phyloP scores from a whole-genome alignment of 2,329 filamentous ascomycete genomes.

The Aspergillus pseudoviridinutans region DNA sequence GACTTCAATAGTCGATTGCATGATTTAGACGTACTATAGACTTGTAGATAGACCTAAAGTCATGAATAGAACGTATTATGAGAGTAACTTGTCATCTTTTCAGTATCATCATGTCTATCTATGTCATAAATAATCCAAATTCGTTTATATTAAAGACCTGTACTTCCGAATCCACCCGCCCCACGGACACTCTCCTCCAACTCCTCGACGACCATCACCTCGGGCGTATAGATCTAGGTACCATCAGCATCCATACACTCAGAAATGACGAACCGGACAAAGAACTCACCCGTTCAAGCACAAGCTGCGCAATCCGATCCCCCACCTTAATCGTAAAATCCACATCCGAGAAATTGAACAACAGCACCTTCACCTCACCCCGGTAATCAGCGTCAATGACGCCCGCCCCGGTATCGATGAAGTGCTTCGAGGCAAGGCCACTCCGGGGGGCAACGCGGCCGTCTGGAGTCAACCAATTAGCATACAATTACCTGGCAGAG shows the following conservation, averaged over 20 bases:
- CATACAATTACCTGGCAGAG: background rate
- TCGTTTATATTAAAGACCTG: slow-evolving; percentile 48
- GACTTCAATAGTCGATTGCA: slow-evolving; percentile 14
- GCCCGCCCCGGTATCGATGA: slow-evolving; percentile 92
- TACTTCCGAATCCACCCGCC: slow-evolving; percentile 87
- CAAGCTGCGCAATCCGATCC: slow-evolving; percentile 88
- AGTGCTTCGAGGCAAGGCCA: slow-evolving; percentile 88
- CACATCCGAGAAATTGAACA: slow-evolving; percentile 84
- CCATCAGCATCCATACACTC: background rate
- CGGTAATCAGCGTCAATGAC: slow-evolving; percentile 98
- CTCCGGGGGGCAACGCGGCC: slow-evolving; percentile 86
- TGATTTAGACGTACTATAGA: background rate
- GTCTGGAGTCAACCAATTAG: slow-evolving; percentile 49
- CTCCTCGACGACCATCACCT: slow-evolving; percentile 82
- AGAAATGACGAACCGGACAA: background rate
- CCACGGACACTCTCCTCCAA: slow-evolving; percentile 88
- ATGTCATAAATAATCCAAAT: background rate
- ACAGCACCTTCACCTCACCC: slow-evolving; percentile 85
- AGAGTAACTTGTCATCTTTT: background rate
- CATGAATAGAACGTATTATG: background rate
- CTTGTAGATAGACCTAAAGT: background rate
- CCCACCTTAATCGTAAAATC: slow-evolving; percentile 81
- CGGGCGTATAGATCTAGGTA: slow-evolving; percentile 80
- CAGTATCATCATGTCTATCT: background rate
- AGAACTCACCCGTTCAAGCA: slow-evolving; percentile 69